A percentile compares a stretch with the other conserved stretches of the same genome.
These are phyloP conservation scores for Boletellus emodensis DNA, from an alignment of 768 basidiomycete species.

Conservation along the genomic window DNA sequence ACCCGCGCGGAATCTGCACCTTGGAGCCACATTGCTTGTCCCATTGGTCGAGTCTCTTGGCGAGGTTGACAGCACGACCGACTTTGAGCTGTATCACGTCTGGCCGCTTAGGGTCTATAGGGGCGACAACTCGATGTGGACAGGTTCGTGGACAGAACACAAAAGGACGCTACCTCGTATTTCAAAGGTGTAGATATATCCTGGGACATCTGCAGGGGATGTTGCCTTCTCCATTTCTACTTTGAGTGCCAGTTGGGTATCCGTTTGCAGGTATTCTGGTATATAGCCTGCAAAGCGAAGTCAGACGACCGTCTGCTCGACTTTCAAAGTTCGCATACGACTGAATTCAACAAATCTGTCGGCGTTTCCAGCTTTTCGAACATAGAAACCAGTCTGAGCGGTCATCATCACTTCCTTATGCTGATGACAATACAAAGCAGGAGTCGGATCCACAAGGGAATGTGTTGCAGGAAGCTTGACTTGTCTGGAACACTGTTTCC, in stretches of 20 bases:
- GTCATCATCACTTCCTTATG: slow-evolving; percentile 53
- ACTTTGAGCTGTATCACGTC: slow-evolving; percentile 67
- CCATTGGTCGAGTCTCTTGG: slow-evolving; percentile 75
- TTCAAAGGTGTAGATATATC: slow-evolving; percentile 82
- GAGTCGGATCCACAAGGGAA: slow-evolving; percentile 23
- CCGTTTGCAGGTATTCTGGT: slow-evolving; percentile 54
- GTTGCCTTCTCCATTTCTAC: slow-evolving; percentile 52
- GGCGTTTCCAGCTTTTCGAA: slow-evolving; percentile 36
- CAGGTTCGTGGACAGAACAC: background rate
- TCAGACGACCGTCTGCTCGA: slow-evolving; percentile 4
- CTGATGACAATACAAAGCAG: slow-evolving; percentile 55
- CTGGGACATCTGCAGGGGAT: slow-evolving; percentile 56
- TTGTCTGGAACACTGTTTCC: slow-evolving; percentile 55
- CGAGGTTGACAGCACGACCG: slow-evolving; percentile 71
- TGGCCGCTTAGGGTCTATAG: slow-evolving; percentile 30
- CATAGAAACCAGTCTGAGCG: slow-evolving; percentile 52
- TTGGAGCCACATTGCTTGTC: slow-evolving; percentile 76
- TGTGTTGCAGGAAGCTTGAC: slow-evolving; percentile 43
- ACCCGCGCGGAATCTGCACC: slow-evolving; percentile 68
- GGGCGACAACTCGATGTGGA: slow-evolving; percentile 7
- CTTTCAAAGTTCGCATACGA: slow-evolving; percentile 35
- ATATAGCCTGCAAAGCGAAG: slow-evolving; percentile 54
- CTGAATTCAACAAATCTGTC: slow-evolving; percentile 54
- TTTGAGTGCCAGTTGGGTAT: slow-evolving; percentile 56
- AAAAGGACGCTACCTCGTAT: slow-evolving; percentile 52